Conservation (phyloP, 2,329 filamentous ascomycete species). For the Xylariomycetidae sp. region DNA sequence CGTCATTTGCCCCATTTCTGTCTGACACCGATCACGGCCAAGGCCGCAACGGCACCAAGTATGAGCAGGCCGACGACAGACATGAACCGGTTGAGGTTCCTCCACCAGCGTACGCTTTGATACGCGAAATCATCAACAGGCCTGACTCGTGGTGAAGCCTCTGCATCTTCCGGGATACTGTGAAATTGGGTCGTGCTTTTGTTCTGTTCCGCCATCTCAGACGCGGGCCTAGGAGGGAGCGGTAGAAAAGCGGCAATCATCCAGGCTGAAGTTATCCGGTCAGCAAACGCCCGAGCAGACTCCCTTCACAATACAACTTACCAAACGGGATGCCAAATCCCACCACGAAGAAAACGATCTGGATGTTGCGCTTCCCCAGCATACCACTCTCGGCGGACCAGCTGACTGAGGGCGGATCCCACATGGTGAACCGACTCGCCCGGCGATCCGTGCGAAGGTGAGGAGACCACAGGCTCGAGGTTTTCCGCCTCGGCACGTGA, state of each 20-base stretch:
- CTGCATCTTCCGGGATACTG: conserved; percentile 30
- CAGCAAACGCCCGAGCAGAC: background rate
- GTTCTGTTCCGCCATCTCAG: conserved; percentile 45
- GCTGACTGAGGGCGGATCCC: conserved; percentile 69
- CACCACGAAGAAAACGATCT: conserved; percentile 68
- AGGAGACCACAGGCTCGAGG: conserved; percentile 67
- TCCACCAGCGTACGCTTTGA: conserved; percentile 55
- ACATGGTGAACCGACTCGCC: conserved; percentile 55
- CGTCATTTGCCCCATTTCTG: conserved; percentile 39
- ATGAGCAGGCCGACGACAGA: conserved; percentile 51
- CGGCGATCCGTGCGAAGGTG: conserved; percentile 64
- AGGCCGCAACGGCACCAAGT: conserved; percentile 45
- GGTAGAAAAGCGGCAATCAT: conserved; percentile 73
- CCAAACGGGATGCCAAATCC: conserved; percentile 75
- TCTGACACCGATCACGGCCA: conserved; percentile 48
- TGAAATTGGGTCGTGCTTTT: conserved; percentile 36
- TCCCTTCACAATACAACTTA: conserved; percentile 35
- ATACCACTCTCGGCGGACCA: conserved; percentile 57
- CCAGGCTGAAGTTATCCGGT: conserved; percentile 62
- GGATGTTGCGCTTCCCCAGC: conserved; percentile 65
- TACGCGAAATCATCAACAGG: conserved; percentile 41
- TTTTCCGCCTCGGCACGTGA: conserved; percentile 39
- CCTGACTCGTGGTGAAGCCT: conserved; percentile 22
- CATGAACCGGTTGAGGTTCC: conserved; percentile 55
- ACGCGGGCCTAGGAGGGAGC: conserved; percentile 54